Base-by-base conservation (phyloP, 768 basidiomycete genomes). In the Baorangia bicolor region DNA sequence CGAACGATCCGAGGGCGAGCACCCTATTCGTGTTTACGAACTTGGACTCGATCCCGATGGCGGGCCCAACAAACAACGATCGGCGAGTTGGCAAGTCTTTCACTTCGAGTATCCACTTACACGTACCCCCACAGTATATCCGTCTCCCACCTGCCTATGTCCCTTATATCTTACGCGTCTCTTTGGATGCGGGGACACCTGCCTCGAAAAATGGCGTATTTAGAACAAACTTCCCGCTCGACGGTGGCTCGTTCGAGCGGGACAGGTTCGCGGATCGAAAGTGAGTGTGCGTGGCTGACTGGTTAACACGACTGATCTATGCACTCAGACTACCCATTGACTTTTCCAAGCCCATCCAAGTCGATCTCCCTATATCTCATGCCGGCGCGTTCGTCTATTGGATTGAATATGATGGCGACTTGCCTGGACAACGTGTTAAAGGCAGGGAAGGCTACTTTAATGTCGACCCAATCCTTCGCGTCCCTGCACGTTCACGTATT, bases 341-440 rank as follows among this genome's bases (percentile, higher is more conserved):
- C 70, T 88, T 94, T 65, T 92, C 87, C 27, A 96, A 92, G 66
- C 88, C 96, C 16, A 90, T 99, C 55, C 87, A 92, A 61, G 84
- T 98, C 39, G 94, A 98, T 75, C 80, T 99, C 9, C 94, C 94
- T 46, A 98, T 99, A 74, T 94, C 93, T 4, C 92, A 94, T 58
- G 92, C 97, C 0, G 97, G 97, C 51, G 94, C 95, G 0, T 99
- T 98, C 76, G 83, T 89, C 52, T 98, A 92, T 73, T 97, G 88
- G 86, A 77, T 99, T 42, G 95, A 98, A 73, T 94, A 97, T 68
- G 92, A 93, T 56, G 81, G 81, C 8, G 79, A 80, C 41, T 59
- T 71, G 2, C 70, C 74, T 21, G 84, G 82, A 12, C 73, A 83
- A 49, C 85, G 94, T 54, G 72, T 89, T 55, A 87, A 85, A 60